Conservation (phyloP, 2,329 filamentous ascomycete species). For the Ampelomyces quisqualis region DNA sequence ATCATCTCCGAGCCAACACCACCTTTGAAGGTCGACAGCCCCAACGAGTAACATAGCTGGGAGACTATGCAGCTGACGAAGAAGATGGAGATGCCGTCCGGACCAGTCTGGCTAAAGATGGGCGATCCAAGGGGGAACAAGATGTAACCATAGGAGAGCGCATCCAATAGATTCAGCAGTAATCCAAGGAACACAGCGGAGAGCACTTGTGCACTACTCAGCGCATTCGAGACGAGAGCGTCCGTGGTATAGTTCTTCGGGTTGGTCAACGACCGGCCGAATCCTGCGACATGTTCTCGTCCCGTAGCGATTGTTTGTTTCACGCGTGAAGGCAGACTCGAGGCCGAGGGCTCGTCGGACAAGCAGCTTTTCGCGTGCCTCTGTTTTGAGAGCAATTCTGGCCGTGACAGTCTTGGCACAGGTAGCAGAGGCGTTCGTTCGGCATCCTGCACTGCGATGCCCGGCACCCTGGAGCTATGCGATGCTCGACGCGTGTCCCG, state of each 20-base stretch:
- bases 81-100: constrained; percentile 96
- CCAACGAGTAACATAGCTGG: constrained; percentile 82
- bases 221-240: constrained; percentile 62
- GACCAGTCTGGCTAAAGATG: constrained; percentile 80
- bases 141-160: constrained; percentile 86
- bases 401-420: constrained; percentile 31
- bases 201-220: constrained; percentile 69
- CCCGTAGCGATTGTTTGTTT: constrained; percentile 19
- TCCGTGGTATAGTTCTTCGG: constrained; percentile 72
- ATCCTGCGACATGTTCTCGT: constrained; percentile 21
- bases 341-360: constrained; percentile 27
- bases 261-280: constrained; percentile 49
- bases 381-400: constrained; percentile 18
- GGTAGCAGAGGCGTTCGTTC: constrained; percentile 45
- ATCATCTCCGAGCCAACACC: constrained; percentile 97
- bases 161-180: constrained; percentile 89
- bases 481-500: constrained; percentile 2
- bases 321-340: constrained; percentile 19
- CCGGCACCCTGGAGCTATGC: constrained; percentile 13
- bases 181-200: constrained; percentile 87
- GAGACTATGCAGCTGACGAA: constrained; percentile 97
- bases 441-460: constrained; percentile 33
- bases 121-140: constrained; percentile 87
- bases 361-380: constrained; percentile 8
- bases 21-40: constrained; percentile 83